Evolutionary conservation across 108 stramenopile genomes (phyloP).

Genomic region (Cyclotella baltica): DNA sequence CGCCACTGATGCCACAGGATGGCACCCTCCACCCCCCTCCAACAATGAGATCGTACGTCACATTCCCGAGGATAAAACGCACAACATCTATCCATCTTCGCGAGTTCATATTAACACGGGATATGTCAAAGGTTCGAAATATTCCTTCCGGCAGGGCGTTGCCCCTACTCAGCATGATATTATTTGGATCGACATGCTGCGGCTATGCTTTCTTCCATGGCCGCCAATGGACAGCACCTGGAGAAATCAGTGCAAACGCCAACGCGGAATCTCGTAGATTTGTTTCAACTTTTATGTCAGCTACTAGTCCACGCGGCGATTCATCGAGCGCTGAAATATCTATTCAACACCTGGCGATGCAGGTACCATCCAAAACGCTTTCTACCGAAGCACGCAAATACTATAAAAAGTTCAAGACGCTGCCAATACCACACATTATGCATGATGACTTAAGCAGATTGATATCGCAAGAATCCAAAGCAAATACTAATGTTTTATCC

Average conservation of each 20-base stretch:
- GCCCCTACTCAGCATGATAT: background rate
- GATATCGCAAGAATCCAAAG: background rate
- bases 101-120: background rate
- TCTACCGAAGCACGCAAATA: constrained; percentile 58
- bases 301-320: background rate
- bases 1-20: too few relatives aligned
- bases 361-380: constrained; percentile 13
- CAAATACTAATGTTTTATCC: background rate
- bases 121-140: background rate
- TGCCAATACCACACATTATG: constrained; percentile 49
- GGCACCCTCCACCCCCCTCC: too few relatives aligned
- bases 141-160: background rate
- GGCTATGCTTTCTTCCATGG: constrained; percentile 1
- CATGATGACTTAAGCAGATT: constrained; percentile 42
- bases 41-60: background rate
- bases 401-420: constrained; percentile 47
- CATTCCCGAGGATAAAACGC: background rate
- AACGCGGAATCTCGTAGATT: background rate
- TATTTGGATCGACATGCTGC: background rate
- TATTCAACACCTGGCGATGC: background rate
- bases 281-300: background rate
- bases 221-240: background rate
- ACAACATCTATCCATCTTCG: background rate
- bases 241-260: background rate
- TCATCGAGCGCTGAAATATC: background rate